Base-by-base conservation (phyloP, 257 asterid species). In the Asclepias syriaca region DNA sequence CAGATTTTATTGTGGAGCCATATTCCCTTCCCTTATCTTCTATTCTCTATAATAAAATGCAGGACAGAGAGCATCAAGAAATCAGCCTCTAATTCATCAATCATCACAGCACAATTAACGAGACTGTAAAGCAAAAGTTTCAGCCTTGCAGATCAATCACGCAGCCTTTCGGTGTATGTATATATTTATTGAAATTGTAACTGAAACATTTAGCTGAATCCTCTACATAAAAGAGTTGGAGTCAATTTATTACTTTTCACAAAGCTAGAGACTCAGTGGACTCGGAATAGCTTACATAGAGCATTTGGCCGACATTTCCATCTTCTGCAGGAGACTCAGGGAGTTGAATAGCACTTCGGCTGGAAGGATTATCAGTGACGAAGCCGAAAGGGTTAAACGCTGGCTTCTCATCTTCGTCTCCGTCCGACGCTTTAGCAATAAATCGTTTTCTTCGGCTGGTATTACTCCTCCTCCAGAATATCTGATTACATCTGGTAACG, bases 271-370 rank as follows among this genome's bases (percentile, higher is more conserved):
- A 10, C 7, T 3, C 18, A 69, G 21, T 34, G 48, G 13, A 34
- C 14, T 21, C 59, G 19, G 27, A n/a, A n/a, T n/a, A 59, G 7
- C 75, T 84, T 86, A 94, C 97, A 71, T 89, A 86, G 72, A 89
- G 95, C 97, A 94, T 79, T 84, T 94, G 99, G 51, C 99, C 98
- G 49, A 91, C 99, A 72, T 94, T 94, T 69, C 98, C 96, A 73
- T 91, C 97, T 82, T 94, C 99, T 8, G 99, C 99, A 0, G 99
- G 99, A 22, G 90, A 81, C 74, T 89, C 96, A 3, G 97, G 96
- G 66, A 94, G 89, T 87, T 94, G 98, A 78, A 94, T 94, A 43
- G 98, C 99, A 79, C 82, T 84, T 55, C 95, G 86, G 65, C 97
- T 94, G 2, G 99, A 94, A 18, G 93, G 96, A 80, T 94, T 94